Evolutionary conservation across 1,284 basidiomycete species (phyloP).

Genomic region (Cutaneotrichosporon spelunceum): DNA sequence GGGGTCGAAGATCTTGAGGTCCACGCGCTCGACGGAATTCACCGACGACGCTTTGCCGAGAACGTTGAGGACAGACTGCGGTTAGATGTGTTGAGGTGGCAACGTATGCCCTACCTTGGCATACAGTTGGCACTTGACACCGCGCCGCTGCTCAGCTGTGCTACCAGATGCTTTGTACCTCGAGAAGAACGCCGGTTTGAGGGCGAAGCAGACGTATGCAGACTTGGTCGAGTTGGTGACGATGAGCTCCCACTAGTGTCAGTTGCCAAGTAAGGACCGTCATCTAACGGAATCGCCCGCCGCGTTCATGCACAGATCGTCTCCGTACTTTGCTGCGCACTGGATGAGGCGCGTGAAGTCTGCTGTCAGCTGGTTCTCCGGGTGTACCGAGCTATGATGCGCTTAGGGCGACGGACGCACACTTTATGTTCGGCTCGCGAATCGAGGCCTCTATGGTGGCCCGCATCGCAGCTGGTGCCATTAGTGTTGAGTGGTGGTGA

Average conservation of each 20-base stretch:
- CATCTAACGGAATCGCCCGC: slow-evolving; percentile 34
- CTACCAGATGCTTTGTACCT: slow-evolving; percentile 34
- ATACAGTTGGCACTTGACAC: slow-evolving; percentile 45
- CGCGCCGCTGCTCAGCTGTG: slow-evolving; percentile 29
- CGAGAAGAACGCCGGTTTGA: slow-evolving; percentile 43
- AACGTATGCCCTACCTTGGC: slow-evolving; percentile 41
- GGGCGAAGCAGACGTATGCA: slow-evolving; percentile 47
- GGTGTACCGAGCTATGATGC: slow-evolving; percentile 40
- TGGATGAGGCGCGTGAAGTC: slow-evolving; percentile 48
- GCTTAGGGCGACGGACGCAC: slow-evolving; percentile 20
- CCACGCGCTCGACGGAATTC: slow-evolving; percentile 41
- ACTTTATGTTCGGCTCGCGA: slow-evolving; percentile 33
- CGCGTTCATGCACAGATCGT: slow-evolving; percentile 49
- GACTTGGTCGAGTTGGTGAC: slow-evolving; percentile 48
- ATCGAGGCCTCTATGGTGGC: slow-evolving; percentile 39
- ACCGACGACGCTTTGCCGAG: slow-evolving; percentile 40
- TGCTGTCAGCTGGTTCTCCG: slow-evolving; percentile 47
- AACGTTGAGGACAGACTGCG: slow-evolving; percentile 47
- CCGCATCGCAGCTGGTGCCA: background rate
- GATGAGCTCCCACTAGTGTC: slow-evolving; percentile 43
- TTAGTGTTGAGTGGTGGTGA: background rate
- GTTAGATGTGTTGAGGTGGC: background rate
- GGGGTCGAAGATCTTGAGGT: slow-evolving; percentile 45
- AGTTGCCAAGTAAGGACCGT: slow-evolving; percentile 3
- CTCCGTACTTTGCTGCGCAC: slow-evolving; percentile 49